Evolutionary conservation across 2,329 filamentous ascomycete species (phyloP).

Genomic region (Sarocladiaceae sp.): DNA sequence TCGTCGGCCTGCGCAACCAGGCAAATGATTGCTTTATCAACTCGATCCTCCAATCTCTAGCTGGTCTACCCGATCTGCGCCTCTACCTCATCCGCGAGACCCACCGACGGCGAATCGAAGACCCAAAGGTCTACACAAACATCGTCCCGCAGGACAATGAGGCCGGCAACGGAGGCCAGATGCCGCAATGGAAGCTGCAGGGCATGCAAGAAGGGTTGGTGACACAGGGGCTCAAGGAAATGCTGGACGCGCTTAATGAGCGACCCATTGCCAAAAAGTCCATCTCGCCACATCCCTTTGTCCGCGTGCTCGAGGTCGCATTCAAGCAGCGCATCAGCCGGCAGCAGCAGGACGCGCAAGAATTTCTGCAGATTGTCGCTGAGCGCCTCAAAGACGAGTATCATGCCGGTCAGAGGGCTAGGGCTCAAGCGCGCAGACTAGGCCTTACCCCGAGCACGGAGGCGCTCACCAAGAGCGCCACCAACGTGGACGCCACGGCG

Average conservation of each 20-base stretch:
- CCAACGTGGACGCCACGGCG: slow-evolving; percentile 13
- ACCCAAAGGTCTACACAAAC: slow-evolving; percentile 65
- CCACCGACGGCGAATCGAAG: slow-evolving; percentile 76
- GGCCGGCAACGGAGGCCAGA: slow-evolving; percentile 21
- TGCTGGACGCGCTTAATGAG: slow-evolving; percentile 89
- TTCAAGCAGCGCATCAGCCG: slow-evolving; percentile 88
- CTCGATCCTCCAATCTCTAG: slow-evolving; percentile 86
- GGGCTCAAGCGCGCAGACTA: slow-evolving; percentile 45
- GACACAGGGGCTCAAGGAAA: slow-evolving; percentile 82
- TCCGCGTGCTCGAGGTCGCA: slow-evolving; percentile 73
- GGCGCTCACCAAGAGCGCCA: slow-evolving; percentile 7
- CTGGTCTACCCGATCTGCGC: slow-evolving; percentile 81
- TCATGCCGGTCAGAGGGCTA: slow-evolving; percentile 71
- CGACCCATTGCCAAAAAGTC: slow-evolving; percentile 90
- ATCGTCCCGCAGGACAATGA: slow-evolving; percentile 37
- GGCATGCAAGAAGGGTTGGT: slow-evolving; percentile 75
- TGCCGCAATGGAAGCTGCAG: slow-evolving; percentile 55
- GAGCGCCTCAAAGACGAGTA: slow-evolving; percentile 94
- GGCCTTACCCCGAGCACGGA: slow-evolving; percentile 14
- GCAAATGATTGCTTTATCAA: slow-evolving; percentile 98
- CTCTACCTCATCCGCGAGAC: slow-evolving; percentile 89
- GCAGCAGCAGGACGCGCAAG: slow-evolving; percentile 95
- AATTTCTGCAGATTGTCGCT: slow-evolving; percentile 89
- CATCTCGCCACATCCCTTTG: slow-evolving; percentile 80
- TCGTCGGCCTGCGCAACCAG: slow-evolving; percentile 82